Evolutionary conservation across 331 rosid genomes (phyloP).

Genomic region (Malus hybrid): DNA sequence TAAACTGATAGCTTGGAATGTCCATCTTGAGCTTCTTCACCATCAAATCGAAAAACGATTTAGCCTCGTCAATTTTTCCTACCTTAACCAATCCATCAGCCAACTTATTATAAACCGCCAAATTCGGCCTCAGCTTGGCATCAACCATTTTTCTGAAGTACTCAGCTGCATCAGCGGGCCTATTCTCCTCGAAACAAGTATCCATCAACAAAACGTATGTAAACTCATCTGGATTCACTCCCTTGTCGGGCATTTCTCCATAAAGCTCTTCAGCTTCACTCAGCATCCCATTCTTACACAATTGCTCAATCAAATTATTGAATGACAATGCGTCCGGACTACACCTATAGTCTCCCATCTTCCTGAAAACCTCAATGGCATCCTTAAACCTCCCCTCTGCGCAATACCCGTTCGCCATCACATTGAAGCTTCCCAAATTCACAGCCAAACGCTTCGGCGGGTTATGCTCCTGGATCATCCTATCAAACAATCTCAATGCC

Average conservation of each 20-base stretch:
- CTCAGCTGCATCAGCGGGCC: conserved; percentile 72
- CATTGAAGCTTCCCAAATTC: conserved; percentile 84
- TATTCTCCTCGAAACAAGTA: conserved; percentile 63
- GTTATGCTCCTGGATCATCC: conserved; percentile 49
- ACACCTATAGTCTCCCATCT: conserved; percentile 72
- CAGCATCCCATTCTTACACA: conserved; percentile 57
- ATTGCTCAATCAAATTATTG: conserved; percentile 78
- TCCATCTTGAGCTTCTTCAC: conserved; percentile 93
- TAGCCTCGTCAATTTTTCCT: conserved; percentile 63
- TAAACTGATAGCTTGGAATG: conserved; percentile 59
- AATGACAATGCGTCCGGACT: conserved; percentile 61
- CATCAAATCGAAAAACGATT: conserved; percentile 67
- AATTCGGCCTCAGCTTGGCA: conserved; percentile 63
- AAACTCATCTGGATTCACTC: conserved; percentile 75
- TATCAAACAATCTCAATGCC: conserved; percentile 58
- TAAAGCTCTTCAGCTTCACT: conserved; percentile 64
- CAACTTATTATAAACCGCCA: conserved; percentile 66
- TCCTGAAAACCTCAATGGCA: conserved; percentile 65
- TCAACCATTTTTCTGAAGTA: conserved; percentile 80
- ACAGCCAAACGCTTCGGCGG: conserved; percentile 47
- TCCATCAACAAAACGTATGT: conserved; percentile 75
- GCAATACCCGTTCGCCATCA: conserved; percentile 71
- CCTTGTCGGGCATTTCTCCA: conserved; percentile 64
- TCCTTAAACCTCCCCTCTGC: conserved; percentile 51
- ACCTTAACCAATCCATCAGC: conserved; percentile 70